Evolutionary conservation across 2,329 filamentous ascomycete species (phyloP).

Genomic region (Paecilomyces sp.): DNA sequence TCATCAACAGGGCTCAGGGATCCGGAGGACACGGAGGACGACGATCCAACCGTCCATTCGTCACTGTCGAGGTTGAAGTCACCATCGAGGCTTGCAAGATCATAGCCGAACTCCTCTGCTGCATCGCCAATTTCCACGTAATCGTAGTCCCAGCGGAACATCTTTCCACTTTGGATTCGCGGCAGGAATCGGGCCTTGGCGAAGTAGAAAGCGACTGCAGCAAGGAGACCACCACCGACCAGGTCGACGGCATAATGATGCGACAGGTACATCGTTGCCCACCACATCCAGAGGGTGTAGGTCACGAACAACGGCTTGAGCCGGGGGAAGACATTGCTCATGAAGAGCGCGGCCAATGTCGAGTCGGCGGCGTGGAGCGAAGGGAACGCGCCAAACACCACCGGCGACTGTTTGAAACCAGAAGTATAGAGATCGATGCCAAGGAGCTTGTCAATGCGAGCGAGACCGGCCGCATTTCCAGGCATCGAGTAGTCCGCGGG

Average conservation of each 20-base stretch:
- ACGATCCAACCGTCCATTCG: conserved; percentile 85
- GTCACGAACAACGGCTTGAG: conserved; percentile 71
- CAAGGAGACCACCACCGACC: conserved; percentile 73
- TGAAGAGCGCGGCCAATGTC: conserved; percentile 82
- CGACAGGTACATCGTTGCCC: conserved; percentile 96
- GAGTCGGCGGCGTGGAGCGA: conserved; percentile 87
- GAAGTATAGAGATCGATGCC: conserved; percentile 90
- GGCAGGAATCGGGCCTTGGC: conserved; percentile 75
- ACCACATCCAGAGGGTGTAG: conserved; percentile 93
- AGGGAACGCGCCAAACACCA: conserved; percentile 93
- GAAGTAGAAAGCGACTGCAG: conserved; percentile 73
- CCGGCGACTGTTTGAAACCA: conserved; percentile 78
- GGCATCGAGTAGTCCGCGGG: conserved; percentile 89
- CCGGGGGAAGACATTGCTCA: conserved; percentile 84
- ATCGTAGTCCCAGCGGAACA: conserved; percentile 90
- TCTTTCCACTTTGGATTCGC: conserved; percentile 74
- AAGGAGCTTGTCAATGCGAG: conserved; percentile 81
- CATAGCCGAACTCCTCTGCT: conserved; percentile 44
- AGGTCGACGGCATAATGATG: conserved; percentile 96
- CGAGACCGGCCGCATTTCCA: conserved; percentile 82
- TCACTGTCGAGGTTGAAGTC: conserved; percentile 62
- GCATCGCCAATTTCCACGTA: conserved; percentile 78
- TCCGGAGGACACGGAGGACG: conserved; percentile 64
- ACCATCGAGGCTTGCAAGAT: conserved; percentile 51
- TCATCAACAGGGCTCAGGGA: conserved; percentile 58